Evolutionary conservation across 2,329 filamentous ascomycete genomes (phyloP).

Genomic region (Aspergillus neoniger): DNA sequence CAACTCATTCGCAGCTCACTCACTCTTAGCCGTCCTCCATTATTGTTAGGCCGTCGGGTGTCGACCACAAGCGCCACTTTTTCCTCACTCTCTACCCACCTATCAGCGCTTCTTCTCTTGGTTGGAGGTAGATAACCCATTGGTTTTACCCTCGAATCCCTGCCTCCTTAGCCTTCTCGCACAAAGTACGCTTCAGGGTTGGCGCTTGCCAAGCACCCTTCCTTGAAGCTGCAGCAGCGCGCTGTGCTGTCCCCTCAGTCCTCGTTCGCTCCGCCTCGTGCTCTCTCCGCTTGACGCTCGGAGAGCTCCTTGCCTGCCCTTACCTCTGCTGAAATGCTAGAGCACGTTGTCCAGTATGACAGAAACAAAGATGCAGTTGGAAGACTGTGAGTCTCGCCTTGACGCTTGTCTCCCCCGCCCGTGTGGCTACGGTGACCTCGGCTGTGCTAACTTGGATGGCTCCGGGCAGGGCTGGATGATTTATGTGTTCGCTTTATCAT

Average conservation of each 20-base stretch:
- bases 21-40: not conserved
- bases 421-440: not conserved
- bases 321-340: slow-evolving; percentile 59
- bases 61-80: slow-evolving; percentile 8
- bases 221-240: slow-evolving; percentile 29
- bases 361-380: slow-evolving; percentile 77
- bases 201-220: slow-evolving; percentile 30
- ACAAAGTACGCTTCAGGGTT: slow-evolving; percentile 26
- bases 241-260: slow-evolving; percentile 23
- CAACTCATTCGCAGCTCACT: not conserved
- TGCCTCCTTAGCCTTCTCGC: slow-evolving; percentile 3
- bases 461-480: slow-evolving; percentile 80
- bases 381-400: slow-evolving; percentile 70
- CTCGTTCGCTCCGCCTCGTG: slow-evolving; percentile 22
- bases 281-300: slow-evolving; percentile 20
- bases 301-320: slow-evolving; percentile 25
- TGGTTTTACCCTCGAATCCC: not conserved
- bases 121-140: slow-evolving; percentile 9
- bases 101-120: not conserved
- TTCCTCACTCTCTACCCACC: not conserved
- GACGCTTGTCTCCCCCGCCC: not conserved
- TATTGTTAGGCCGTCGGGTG: slow-evolving; percentile 8
- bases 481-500: slow-evolving; percentile 97
- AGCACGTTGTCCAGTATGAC: slow-evolving; percentile 66
- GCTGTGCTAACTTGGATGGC: slow-evolving; percentile 26